These are phyloP conservation scores for Penicillium herquei DNA, from an alignment of 495 filamentous ascomycete genomes.

Conservation along the genomic window DNA sequence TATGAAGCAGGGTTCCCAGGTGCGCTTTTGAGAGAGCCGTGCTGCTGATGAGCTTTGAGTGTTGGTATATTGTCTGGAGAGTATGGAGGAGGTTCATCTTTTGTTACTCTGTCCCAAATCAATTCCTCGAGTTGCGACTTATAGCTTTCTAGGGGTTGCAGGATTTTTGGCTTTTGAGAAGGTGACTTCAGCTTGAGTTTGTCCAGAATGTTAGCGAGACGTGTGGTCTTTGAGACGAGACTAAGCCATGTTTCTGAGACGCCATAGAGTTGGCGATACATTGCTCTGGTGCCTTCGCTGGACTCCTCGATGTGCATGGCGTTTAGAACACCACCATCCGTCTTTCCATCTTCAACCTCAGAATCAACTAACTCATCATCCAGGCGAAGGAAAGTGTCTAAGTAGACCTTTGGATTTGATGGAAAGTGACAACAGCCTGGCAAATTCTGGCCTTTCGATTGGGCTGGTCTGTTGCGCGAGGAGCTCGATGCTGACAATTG, in stretches of 20 bases:
- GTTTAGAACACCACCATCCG: neutral
- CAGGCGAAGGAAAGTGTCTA: too few species aligned
- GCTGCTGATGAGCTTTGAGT: too few species aligned
- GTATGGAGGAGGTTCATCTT: neutral
- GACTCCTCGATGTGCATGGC: slow-evolving; percentile 27
- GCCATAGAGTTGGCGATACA: slow-evolving; percentile 26
- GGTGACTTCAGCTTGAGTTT: slow-evolving; percentile 10
- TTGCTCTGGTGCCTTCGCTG: slow-evolving; percentile 13
- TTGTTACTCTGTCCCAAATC: neutral
- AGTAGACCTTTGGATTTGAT: too few species aligned
- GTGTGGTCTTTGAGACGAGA: slow-evolving; percentile 27
- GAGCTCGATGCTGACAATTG: too few species aligned
- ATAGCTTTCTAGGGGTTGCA: neutral
- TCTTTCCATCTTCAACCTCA: too few species aligned
- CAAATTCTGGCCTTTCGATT: too few species aligned
- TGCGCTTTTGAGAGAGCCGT: too few species aligned
- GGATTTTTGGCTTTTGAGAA: neutral
- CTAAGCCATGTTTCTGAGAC: slow-evolving; percentile 33
- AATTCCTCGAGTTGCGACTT: neutral
- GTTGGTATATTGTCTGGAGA: neutral
- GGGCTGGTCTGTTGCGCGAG: too few species aligned
- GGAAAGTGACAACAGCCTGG: too few species aligned
- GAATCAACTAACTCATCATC: too few species aligned
- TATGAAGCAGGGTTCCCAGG: too few species aligned
- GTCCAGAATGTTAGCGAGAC: slow-evolving; percentile 29